Evolutionary conservation across 805 yeast species (phyloP).

Genomic region (Tetrapisispora iriomotensis): DNA sequence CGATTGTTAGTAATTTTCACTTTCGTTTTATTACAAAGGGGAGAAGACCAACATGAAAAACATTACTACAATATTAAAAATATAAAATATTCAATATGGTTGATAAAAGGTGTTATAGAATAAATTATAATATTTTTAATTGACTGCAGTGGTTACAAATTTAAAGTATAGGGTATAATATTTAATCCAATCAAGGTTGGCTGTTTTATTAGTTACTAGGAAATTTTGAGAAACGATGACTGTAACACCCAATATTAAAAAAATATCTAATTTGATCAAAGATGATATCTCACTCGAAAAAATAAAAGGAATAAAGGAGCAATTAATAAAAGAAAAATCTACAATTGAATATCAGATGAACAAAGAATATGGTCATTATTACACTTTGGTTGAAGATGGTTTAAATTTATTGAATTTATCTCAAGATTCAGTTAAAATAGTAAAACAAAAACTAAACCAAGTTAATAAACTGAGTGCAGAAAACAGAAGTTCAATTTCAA

Average conservation of each 20-base stretch:
- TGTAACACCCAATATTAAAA: slow-evolving; percentile 8
- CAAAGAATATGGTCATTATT: slow-evolving; percentile 56
- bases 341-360: slow-evolving; percentile 67
- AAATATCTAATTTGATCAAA: slow-evolving; percentile 28
- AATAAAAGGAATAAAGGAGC: slow-evolving; percentile 42
- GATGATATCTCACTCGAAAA: slow-evolving; percentile 45
- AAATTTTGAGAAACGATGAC: no score
- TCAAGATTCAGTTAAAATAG: slow-evolving; percentile 38
- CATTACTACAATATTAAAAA: no score
- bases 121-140: no score
- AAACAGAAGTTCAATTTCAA: slow-evolving; percentile 47
- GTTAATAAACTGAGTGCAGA: slow-evolving; percentile 45
- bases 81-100: no score
- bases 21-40: no score
- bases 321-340: slow-evolving; percentile 57
- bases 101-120: no score
- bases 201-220: no score
- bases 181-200: no score
- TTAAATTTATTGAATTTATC: slow-evolving; percentile 31
- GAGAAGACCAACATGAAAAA: no score
- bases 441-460: slow-evolving; percentile 37
- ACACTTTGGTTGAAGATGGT: slow-evolving; percentile 42
- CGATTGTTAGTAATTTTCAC: no score
- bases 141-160: no score
- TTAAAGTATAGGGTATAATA: no score